These are phyloP conservation scores for Nakazawaea ishiwadae DNA, from an alignment of 805 yeast species.

Conservation along the genomic window DNA sequence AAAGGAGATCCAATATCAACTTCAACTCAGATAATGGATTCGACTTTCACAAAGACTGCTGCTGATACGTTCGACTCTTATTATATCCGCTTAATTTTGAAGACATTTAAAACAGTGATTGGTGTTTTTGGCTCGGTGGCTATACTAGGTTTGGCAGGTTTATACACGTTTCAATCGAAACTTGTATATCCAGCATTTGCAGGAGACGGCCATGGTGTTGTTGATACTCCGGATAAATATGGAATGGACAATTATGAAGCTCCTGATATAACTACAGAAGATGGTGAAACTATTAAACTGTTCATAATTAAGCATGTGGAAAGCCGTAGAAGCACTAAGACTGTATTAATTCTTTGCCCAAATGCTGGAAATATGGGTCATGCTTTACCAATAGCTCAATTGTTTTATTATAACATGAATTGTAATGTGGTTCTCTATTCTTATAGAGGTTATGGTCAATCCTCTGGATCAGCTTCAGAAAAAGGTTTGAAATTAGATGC, in stretches of 20 bases:
- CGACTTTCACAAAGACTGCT: not conserved
- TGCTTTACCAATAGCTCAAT: constrained; percentile 71
- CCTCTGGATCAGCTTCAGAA: constrained; percentile 76
- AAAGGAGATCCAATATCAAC: no score
- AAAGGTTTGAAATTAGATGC: constrained; percentile 80
- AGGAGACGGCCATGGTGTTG: constrained; percentile 66
- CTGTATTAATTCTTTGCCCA: constrained; percentile 78
- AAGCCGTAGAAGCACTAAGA: constrained; percentile 45
- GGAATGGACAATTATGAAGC: constrained; percentile 60
- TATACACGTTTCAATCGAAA: constrained; percentile 58
- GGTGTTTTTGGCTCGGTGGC: constrained; percentile 24
- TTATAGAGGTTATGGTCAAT: constrained; percentile 86
- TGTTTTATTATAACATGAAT: constrained; percentile 57
- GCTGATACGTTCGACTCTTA: not conserved
- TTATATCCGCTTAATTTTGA: not conserved
- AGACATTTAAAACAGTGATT: constrained; percentile 9
- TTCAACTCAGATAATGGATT: constrained; percentile 1
- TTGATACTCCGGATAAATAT: constrained; percentile 73
- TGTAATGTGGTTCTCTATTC: constrained; percentile 82
- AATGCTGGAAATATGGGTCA: constrained; percentile 97
- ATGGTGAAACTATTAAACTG: constrained; percentile 64
- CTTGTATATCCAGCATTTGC: constrained; percentile 82
- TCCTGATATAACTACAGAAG: constrained; percentile 56
- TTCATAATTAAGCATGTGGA: constrained; percentile 40
- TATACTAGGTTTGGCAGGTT: constrained; percentile 37